Base-by-base conservation (phyloP, 1,139 yeast species). In the Starmera stellimalicola region DNA sequence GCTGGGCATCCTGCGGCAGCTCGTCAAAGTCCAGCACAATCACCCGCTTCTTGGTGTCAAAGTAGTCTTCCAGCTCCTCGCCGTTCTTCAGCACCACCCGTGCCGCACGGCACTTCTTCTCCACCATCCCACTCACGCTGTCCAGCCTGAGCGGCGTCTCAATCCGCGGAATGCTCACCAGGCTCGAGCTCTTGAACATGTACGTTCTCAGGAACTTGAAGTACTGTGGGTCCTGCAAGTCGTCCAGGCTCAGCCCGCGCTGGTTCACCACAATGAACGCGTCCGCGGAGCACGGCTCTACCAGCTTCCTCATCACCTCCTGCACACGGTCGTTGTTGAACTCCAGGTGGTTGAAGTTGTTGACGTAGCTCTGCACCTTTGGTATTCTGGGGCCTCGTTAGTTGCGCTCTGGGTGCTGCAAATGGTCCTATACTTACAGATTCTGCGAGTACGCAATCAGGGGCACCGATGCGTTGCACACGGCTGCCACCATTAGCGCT, bases 221-320 rank as follows among this genome's bases (percentile, higher is more conserved):
- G 18, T 62, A 54, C 4, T 64, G 47, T 15, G 48, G 54, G 35
- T 52, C 51, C 20, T 62, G 60, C 38, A 84, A 61, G 54, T 84
- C 94, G n/a, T 58, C 57, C 33, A 67, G 58, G 2, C 55, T 55
- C 35, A 84, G 54, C 0, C 93, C 93, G 0, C 94, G 94, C 30
- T 73, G 74, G 47, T 81, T 72, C 1, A 83, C 63, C 12, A 84
- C 55, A 3, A 85, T 48, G 45, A 79, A 81, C 1, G 78, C 81
- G 51, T 83, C 82, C 0, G 88, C 72, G 2, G 76, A 60, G 49
- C 95, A 85, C 28, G 67, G 64, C 3, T 75, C 72, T 11, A 77
- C 56, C 26, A 74, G 52, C 36, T 69, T 62, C 33, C 67, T 63
- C 12, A 76, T 49, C 38, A 76, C 50, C 30, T 62, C 63, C 24